A percentile compares a stretch with the other conserved stretches of the same genome.
These are phyloP conservation scores for Chlorophyllum brunneum DNA, from an alignment of 768 basidiomycete species.

Conservation along the genomic window DNA sequence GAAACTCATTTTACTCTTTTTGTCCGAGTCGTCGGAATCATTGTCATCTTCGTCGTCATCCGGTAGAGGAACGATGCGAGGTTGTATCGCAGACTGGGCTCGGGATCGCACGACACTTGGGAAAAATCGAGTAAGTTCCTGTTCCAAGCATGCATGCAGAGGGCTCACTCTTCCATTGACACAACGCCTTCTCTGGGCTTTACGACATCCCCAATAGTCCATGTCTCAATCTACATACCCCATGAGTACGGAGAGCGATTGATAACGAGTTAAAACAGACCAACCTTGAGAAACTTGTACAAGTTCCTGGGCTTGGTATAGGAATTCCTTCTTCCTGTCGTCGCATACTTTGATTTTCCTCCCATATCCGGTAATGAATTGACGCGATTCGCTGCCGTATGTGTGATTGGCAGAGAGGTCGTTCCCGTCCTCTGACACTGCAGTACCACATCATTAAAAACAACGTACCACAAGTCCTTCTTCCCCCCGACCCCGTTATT, in stretches of 20 bases:
- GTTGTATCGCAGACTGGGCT: conserved; percentile 53
- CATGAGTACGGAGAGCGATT: conserved; percentile 1
- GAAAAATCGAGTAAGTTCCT: background rate
- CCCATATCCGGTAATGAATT: conserved; percentile 82
- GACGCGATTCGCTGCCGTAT: conserved; percentile 62
- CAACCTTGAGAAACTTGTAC: conserved; percentile 89
- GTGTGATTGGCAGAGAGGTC: conserved; percentile 76
- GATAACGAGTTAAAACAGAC: conserved; percentile 12
- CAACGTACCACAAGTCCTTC: conserved; percentile 91
- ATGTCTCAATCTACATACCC: conserved; percentile 69
- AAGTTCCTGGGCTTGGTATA: conserved; percentile 85
- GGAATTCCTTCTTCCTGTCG: conserved; percentile 68
- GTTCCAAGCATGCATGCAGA: background rate
- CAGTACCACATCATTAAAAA: conserved; percentile 93
- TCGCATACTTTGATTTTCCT: conserved; percentile 82
- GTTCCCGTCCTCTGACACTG: conserved; percentile 89
- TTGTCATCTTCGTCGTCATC: conserved; percentile 54
- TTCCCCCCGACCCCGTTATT: conserved; percentile 58
- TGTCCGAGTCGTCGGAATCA: conserved; percentile 83
- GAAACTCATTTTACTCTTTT: conserved; percentile 92
- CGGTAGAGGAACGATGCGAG: conserved; percentile 65
- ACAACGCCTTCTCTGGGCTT: conserved; percentile 80
- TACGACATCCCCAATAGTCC: conserved; percentile 75
- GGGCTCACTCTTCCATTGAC: conserved; percentile 85
- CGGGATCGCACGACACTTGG: conserved; percentile 69